A percentile compares a stretch with the other conserved stretches of the same genome.
Evolutionary conservation across 805 yeast genomes (phyloP).

Genomic region (Saccharomycopsis sp.): DNA sequence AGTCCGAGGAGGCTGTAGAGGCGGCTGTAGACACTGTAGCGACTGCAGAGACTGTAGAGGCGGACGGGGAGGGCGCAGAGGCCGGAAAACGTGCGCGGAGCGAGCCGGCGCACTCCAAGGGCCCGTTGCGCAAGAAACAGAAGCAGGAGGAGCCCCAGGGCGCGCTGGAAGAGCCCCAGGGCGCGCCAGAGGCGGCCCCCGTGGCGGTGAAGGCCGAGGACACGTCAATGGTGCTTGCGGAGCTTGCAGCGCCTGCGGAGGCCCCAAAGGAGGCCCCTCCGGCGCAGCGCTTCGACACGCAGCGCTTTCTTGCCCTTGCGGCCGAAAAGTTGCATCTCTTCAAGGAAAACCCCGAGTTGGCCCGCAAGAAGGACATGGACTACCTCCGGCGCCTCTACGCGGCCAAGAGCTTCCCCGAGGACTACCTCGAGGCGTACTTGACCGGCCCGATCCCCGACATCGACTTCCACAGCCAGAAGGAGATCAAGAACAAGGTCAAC

Average conservation of each 20-base stretch:
- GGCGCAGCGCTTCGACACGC: slow-evolving; percentile 65
- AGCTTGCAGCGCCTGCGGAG: too few relatives aligned
- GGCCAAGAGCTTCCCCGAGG: slow-evolving; percentile 84
- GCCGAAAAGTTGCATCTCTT: slow-evolving; percentile 53
- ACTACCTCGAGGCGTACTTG: slow-evolving; percentile 62
- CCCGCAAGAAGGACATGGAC: slow-evolving; percentile 58
- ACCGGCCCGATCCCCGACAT: slow-evolving; percentile 87
- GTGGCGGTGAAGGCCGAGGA: slow-evolving; percentile 22
- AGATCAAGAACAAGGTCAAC: slow-evolving; percentile 87
- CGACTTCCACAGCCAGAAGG: slow-evolving; percentile 70
- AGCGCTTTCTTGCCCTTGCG: slow-evolving; percentile 60
- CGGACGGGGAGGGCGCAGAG: background rate
- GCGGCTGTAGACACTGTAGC: too few relatives aligned
- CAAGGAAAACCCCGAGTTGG: slow-evolving; percentile 54
- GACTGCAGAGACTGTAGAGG: too few relatives aligned
- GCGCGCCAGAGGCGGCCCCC: too few relatives aligned
- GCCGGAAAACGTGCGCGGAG: background rate
- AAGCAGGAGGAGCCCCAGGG: too few relatives aligned
- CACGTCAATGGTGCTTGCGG: slow-evolving; percentile 4
- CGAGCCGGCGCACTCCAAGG: background rate
- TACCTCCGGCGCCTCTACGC: slow-evolving; percentile 70
- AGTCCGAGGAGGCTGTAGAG: background rate
- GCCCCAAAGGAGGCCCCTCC: background rate
- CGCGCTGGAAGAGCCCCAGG: too few relatives aligned
- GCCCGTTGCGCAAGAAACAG: background rate